Conservation (phyloP, 306 rosid species). For the Delonix regia region DNA sequence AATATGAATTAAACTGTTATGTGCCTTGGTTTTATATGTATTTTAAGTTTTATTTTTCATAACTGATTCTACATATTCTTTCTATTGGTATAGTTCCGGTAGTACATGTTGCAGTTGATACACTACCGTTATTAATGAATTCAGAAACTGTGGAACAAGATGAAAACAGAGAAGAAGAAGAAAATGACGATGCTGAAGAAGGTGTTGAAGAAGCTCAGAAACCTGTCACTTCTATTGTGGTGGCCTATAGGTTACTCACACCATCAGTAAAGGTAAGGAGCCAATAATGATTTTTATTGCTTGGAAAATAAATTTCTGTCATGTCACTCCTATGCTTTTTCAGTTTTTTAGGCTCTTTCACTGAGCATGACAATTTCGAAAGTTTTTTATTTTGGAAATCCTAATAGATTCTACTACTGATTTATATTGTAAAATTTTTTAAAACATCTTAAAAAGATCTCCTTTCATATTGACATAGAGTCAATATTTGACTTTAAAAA, state of each 20-base stretch:
- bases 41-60: background rate
- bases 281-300: conserved; percentile 4
- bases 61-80: conserved; percentile 22
- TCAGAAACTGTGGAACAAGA: conserved; percentile 48
- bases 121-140: conserved; percentile 63
- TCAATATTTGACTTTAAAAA: background rate
- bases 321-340: background rate
- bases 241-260: conserved; percentile 79
- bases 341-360: background rate
- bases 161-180: conserved; percentile 56
- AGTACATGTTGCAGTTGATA: conserved; percentile 56
- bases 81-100: conserved; percentile 42
- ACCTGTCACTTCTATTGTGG: conserved; percentile 68
- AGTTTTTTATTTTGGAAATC: background rate
- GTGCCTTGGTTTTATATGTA: background rate
- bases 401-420: background rate
- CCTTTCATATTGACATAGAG: background rate
- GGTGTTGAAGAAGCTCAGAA: conserved; percentile 47
- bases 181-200: conserved; percentile 59
- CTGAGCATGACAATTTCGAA: background rate
- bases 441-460: background rate
- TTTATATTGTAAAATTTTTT: background rate
- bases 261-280: conserved; percentile 76
- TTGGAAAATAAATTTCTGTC: background rate
- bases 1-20: background rate